Conservation (phyloP, 1,139 yeast species). For the Lodderomyces theae region DNA sequence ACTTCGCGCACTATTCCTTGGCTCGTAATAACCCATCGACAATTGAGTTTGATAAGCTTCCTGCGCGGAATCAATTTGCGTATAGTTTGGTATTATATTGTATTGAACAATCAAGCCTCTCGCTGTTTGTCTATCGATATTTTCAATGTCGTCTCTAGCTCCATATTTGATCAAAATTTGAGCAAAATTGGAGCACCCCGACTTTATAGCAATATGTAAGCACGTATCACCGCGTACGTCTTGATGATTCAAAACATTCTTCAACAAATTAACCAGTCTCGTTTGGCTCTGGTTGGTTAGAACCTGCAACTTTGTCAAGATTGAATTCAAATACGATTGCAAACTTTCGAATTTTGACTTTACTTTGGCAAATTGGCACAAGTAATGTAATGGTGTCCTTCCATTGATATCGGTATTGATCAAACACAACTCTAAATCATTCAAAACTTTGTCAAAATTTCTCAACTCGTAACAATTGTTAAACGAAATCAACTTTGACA, state of each 20-base stretch:
- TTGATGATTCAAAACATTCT: conserved; percentile 64
- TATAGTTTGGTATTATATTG: conserved; percentile 21
- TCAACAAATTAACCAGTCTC: conserved; percentile 44
- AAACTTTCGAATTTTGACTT: conserved; percentile 47
- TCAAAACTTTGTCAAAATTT: conserved; percentile 70
- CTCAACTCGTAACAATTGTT: conserved; percentile 82
- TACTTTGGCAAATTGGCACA: conserved; percentile 59
- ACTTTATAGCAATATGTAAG: conserved; percentile 57
- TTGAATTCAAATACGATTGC: conserved; percentile 36
- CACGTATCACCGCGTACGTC: conserved; percentile 71
- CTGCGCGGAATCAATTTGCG: conserved; percentile 6
- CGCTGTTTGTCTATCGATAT: conserved; percentile 41
- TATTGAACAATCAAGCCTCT: conserved; percentile 28
- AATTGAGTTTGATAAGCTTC: conserved; percentile 13
- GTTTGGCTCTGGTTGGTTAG: conserved; percentile 30
- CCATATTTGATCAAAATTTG: conserved; percentile 41
- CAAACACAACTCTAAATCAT: conserved; percentile 65
- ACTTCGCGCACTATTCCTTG: conserved; percentile 12
- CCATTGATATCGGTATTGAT: conserved; percentile 72
- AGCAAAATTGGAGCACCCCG: conserved; percentile 39
- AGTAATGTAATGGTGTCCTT: conserved; percentile 70
- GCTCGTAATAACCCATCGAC: conserved; percentile 11
- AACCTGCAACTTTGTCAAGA: conserved; percentile 37
- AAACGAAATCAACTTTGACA: conserved; percentile 79
- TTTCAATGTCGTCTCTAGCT: conserved; percentile 46